Evolutionary conservation across 352 stramenopile species (phyloP).

Genomic region (Thalassiosira livingstoniorum): DNA sequence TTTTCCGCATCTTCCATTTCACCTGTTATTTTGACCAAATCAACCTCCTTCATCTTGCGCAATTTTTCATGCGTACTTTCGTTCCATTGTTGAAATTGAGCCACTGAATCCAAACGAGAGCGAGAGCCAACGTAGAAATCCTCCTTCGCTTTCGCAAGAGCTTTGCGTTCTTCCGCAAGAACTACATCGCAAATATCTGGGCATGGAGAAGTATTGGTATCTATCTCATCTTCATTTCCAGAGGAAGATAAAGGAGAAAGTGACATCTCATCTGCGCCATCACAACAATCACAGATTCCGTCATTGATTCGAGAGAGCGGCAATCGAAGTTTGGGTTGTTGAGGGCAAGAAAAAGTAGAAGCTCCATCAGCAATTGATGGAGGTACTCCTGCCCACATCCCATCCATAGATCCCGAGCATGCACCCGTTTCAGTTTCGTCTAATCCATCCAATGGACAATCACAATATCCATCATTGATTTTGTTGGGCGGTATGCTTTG

Average conservation of each 20-base stretch:
- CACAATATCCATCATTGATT: slow-evolving; percentile 94
- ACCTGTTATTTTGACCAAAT: slow-evolving; percentile 4
- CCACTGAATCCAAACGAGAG: slow-evolving; percentile 44
- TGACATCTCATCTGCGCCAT: slow-evolving; percentile 91
- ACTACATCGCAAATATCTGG: slow-evolving; percentile 69
- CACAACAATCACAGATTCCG: slow-evolving; percentile 97
- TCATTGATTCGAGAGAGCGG: slow-evolving; percentile 88
- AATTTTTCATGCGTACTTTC: slow-evolving; percentile 14
- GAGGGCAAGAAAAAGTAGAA: slow-evolving; percentile 61
- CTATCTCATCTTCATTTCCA: no score
- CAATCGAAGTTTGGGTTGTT: slow-evolving; percentile 67
- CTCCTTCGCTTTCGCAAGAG: slow-evolving; percentile 12
- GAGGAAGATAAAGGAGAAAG: background rate
- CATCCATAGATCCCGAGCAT: slow-evolving; percentile 70
- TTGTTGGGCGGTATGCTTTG: slow-evolving; percentile 26
- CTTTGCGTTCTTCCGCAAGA: slow-evolving; percentile 57
- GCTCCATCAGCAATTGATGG: slow-evolving; percentile 39
- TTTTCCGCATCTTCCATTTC: background rate
- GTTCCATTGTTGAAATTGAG: slow-evolving; percentile 48
- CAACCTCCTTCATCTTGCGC: slow-evolving; percentile 1
- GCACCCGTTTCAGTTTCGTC: slow-evolving; percentile 90
- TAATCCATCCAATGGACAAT: slow-evolving; percentile 89
- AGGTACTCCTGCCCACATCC: slow-evolving; percentile 54
- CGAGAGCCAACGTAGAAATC: slow-evolving; percentile 61
- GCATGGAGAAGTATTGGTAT: slow-evolving; percentile 51